Evolutionary conservation across 148 eudicot genomes (phyloP).

Genomic region (Amaranthus cruentus): DNA sequence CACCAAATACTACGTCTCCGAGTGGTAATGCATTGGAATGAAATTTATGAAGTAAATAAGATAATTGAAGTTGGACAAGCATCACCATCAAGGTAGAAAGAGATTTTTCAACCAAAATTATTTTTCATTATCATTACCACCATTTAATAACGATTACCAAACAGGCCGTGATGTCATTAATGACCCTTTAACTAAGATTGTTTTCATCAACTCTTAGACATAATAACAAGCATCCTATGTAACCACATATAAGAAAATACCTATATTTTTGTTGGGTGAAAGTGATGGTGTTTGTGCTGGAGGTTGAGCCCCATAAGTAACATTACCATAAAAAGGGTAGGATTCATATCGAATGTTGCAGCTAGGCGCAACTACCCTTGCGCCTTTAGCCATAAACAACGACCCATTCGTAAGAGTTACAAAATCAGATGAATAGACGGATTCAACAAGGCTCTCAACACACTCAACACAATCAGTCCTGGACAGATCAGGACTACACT

Average conservation of each 20-base stretch:
- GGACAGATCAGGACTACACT: slow-evolving; percentile 27
- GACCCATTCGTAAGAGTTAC: neutral
- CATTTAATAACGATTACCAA: too few relatives aligned
- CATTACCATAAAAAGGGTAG: slow-evolving; percentile 23
- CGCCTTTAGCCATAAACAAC: slow-evolving; percentile 16
- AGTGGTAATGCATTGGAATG: too few relatives aligned
- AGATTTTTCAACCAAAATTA: too few relatives aligned
- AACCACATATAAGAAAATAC: too few relatives aligned
- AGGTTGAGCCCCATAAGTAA: slow-evolving; percentile 5
- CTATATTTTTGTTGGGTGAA: neutral
- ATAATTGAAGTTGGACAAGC: too few relatives aligned
- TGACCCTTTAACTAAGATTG: neutral
- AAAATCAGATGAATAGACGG: neutral
- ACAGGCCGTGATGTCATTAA: neutral
- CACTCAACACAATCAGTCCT: slow-evolving; percentile 14
- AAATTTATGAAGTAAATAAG: too few relatives aligned
- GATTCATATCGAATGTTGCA: slow-evolving; percentile 27
- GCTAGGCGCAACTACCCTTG: slow-evolving; percentile 15
- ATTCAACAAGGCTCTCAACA: neutral
- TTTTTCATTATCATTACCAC: too few relatives aligned
- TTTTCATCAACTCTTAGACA: too few relatives aligned
- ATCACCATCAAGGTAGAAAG: too few relatives aligned
- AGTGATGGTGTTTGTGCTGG: neutral
- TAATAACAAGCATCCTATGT: too few relatives aligned
- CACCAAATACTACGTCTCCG: too few relatives aligned